phyloP scores from a whole-genome alignment of 1,284 basidiomycete genomes.

The Marasmius tenuissimus region DNA sequence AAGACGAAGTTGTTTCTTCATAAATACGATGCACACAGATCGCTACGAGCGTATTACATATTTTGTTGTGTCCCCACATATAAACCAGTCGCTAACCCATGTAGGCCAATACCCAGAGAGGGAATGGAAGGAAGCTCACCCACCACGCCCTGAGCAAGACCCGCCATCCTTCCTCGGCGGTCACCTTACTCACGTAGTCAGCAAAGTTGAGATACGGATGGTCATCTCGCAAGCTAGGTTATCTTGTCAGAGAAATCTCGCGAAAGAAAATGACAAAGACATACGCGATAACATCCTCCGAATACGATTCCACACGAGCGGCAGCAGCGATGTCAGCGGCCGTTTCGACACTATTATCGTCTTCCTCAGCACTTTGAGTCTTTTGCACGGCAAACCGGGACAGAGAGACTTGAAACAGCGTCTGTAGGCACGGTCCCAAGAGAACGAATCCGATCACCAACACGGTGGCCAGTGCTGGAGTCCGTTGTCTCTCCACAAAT shows the following conservation, averaged over 20 bases:
- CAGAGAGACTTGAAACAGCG: neutral
- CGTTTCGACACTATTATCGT: neutral
- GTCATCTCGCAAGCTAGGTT: neutral
- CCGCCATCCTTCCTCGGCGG: neutral
- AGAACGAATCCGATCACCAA: neutral
- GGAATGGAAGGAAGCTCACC: neutral
- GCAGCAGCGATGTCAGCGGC: neutral
- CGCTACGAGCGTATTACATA: too few species aligned
- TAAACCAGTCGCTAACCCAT: too few species aligned
- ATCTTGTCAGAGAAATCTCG: neutral
- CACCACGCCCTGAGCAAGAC: neutral
- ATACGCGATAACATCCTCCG: constrained; percentile 2
- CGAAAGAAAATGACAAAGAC: neutral
- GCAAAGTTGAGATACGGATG: neutral
- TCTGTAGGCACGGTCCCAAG: neutral
- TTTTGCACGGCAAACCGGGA: neutral
- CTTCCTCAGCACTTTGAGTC: neutral
- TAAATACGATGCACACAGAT: too few species aligned
- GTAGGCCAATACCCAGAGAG: neutral
- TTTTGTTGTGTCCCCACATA: too few species aligned
- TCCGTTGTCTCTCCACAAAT: neutral
- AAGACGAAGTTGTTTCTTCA: too few species aligned
- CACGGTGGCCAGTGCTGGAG: neutral
- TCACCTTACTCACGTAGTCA: neutral
- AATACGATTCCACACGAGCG: neutral